Conservation (phyloP, 306 rosid species). For the peach (Prunus persica) region Prunus_persica_NCBIv2 NC_034009.1:8212001-8212500, state of each 20-base stretch:
- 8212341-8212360: slow-evolving; percentile 83
- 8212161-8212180: too few relatives aligned
- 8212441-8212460: not conserved
- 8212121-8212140: too few relatives aligned
- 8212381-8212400: not conserved
- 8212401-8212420: not conserved
- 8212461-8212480: not conserved
- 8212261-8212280: slow-evolving; percentile 12
- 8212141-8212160: too few relatives aligned
- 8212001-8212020: too few relatives aligned
- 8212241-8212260: slow-evolving; percentile 8
- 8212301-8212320: slow-evolving; percentile 99
- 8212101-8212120: too few relatives aligned
- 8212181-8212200: too few relatives aligned
- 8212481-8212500: slow-evolving; percentile 10
- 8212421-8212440: slow-evolving; percentile 12
- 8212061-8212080: too few relatives aligned
- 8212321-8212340: slow-evolving; percentile 92
- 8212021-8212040: too few relatives aligned
- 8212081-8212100: too few relatives aligned
- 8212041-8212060: too few relatives aligned
- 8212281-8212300: slow-evolving; percentile 89
- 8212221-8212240: too few relatives aligned
- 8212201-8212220: too few relatives aligned
- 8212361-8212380: slow-evolving; percentile 63